Percentiles rank a stretch among this genome's conserved stretches.
These are phyloP conservation scores for Cladosporium halotolerans DNA, from an alignment of 2,329 filamentous ascomycete species.

Conservation along the genomic window DNA sequence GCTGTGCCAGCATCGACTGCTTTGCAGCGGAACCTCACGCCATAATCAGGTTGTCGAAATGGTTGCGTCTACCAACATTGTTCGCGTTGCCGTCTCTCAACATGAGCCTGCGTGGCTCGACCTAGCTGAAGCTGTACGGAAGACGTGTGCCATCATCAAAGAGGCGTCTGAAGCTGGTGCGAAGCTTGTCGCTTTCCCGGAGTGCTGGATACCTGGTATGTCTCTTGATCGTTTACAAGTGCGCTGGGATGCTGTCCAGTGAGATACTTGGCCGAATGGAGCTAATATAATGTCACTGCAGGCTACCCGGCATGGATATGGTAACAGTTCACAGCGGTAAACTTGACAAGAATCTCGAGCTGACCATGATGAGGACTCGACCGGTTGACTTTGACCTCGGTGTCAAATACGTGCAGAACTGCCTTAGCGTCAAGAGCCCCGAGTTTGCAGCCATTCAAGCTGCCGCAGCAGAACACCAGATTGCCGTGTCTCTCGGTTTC, in stretches of 20 bases:
- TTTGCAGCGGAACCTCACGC: no score
- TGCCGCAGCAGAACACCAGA: slow-evolving; percentile 28
- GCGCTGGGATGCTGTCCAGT: slow-evolving; percentile 17
- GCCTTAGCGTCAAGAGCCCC: slow-evolving; percentile 33
- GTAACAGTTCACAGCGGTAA: slow-evolving; percentile 26
- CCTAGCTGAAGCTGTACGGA: slow-evolving; percentile 47
- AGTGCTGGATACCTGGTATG: slow-evolving; percentile 37
- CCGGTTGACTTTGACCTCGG: slow-evolving; percentile 37
- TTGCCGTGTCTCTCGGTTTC: slow-evolving; percentile 36
- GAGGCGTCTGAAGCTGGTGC: slow-evolving; percentile 50
- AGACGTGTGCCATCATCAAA: slow-evolving; percentile 52
- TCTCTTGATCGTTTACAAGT: slow-evolving; percentile 11
- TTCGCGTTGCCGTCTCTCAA: slow-evolving; percentile 45
- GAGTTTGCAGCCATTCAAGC: slow-evolving; percentile 40
- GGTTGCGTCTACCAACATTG: no score
- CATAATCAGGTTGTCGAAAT: no score
- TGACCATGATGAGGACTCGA: slow-evolving; percentile 20
- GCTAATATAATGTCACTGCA: not conserved
- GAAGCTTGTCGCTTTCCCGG: slow-evolving; percentile 47
- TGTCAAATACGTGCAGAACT: slow-evolving; percentile 41
- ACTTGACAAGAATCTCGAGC: not conserved
- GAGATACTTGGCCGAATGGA: not conserved
- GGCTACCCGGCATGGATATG: slow-evolving; percentile 41
- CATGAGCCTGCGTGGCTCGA: slow-evolving; percentile 57
- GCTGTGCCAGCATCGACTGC: no score